Percentiles rank a stretch among this genome's conserved stretches.
Conservation (phyloP, 2,329 filamentous ascomycete species). For the Trichocomaceae sp. region DNA sequence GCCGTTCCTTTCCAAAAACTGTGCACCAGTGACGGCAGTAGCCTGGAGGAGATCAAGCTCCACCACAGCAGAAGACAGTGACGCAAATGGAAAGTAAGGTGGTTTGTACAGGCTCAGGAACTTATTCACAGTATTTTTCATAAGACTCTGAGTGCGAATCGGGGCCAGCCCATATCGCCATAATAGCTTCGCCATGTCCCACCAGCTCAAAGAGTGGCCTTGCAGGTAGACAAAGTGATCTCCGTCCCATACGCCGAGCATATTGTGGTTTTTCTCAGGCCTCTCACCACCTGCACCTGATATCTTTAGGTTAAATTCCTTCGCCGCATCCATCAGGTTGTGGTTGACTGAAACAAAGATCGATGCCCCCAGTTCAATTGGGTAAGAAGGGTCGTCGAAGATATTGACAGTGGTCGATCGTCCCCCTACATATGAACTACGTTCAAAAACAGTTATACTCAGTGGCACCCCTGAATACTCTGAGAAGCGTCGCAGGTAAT, state of each 20-base stretch:
- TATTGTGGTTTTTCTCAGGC: slow-evolving; percentile 38
- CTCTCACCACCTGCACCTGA: slow-evolving; percentile 45
- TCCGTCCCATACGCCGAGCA: slow-evolving; percentile 81
- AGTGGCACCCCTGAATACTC: slow-evolving; percentile 52
- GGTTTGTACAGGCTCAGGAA: slow-evolving; percentile 76
- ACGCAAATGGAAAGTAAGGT: slow-evolving; percentile 77
- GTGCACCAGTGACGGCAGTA: slow-evolving; percentile 65
- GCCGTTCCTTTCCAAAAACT: slow-evolving; percentile 62
- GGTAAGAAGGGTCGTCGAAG: slow-evolving; percentile 59
- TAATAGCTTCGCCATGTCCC: slow-evolving; percentile 69
- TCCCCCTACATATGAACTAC: slow-evolving; percentile 69
- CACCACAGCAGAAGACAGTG: slow-evolving; percentile 61
- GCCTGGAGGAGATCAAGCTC: slow-evolving; percentile 60
- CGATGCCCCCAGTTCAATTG: slow-evolving; percentile 80
- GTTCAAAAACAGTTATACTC: slow-evolving; percentile 86
- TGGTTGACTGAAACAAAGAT: slow-evolving; percentile 84
- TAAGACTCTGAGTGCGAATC: slow-evolving; percentile 63
- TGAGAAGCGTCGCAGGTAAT: slow-evolving; percentile 69
- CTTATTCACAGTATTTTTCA: slow-evolving; percentile 61
- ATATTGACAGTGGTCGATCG: slow-evolving; percentile 78
- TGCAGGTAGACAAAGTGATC: slow-evolving; percentile 63
- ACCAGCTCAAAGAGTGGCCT: slow-evolving; percentile 61
- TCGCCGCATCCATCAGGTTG: slow-evolving; percentile 69
- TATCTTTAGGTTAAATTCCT: slow-evolving; percentile 62
- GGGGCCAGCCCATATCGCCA: slow-evolving; percentile 83